These are phyloP conservation scores for Ceratopteris richardii DNA, from an alignment of 75 land plant species.

Conservation along the genomic window DNA sequence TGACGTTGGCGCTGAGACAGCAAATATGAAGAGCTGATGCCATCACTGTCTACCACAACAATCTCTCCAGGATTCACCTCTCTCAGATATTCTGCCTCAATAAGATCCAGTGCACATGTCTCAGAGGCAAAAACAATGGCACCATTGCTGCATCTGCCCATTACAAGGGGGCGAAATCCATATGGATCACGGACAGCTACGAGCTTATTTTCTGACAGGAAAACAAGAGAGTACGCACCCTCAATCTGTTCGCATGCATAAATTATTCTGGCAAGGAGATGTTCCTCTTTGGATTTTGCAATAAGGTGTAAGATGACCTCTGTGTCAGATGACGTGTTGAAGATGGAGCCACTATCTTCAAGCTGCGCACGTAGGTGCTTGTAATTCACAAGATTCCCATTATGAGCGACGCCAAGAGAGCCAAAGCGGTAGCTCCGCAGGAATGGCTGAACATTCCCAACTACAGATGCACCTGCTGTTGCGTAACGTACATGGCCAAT, in stretches of 20 bases:
- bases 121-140: conserved; percentile 93
- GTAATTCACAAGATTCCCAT: conserved; percentile 23
- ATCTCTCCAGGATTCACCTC: conserved; percentile 26
- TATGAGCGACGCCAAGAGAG: conserved; percentile 18
- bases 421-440: conserved; percentile 19
- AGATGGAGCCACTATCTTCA: conserved; percentile 21
- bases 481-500: conserved; percentile 26
- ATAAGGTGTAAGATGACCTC: conserved; percentile 36
- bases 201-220: conserved; percentile 71
- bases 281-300: conserved; percentile 29
- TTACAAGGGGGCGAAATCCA: conserved; percentile 89
- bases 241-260: conserved; percentile 49
- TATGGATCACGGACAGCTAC: conserved; percentile 83
- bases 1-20: conserved; percentile 5
- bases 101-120: conserved; percentile 83
- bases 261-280: conserved; percentile 20
- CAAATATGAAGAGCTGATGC: conserved; percentile 9
- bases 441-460: conserved; percentile 20
- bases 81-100: conserved; percentile 21
- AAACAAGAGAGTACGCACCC: conserved; percentile 89
- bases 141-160: conserved; percentile 67
- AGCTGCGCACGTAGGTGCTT: conserved; percentile 10
- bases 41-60: conserved; percentile 14
- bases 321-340: conserved; percentile 19
- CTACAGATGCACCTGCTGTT: conserved; percentile 22